Evolutionary conservation across 208 protist genomes (phyloP).

Genomic region (Trypanosoma cruzi): DNA sequence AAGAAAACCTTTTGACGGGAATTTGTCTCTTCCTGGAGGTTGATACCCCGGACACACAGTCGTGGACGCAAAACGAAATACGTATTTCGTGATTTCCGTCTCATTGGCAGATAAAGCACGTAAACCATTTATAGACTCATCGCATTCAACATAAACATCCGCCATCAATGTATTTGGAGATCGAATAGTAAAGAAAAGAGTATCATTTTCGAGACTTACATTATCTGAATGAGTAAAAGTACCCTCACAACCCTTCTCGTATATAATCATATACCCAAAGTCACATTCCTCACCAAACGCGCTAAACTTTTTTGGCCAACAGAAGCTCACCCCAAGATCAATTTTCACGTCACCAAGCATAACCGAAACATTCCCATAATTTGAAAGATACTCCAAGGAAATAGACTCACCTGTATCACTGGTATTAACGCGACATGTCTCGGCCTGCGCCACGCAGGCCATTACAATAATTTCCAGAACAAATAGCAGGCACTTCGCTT

Average conservation of each 20-base stretch:
- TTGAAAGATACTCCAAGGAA: conserved; percentile 16
- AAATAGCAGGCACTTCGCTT: neutral
- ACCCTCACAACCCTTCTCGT: conserved; percentile 7
- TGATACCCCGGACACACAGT: conserved; percentile 18
- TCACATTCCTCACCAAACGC: neutral
- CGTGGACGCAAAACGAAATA: conserved; percentile 17
- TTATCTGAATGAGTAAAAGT: conserved; percentile 2
- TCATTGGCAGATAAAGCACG: conserved; percentile 3
- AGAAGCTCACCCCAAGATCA: conserved; percentile 22
- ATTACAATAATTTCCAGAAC: neutral
- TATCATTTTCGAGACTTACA: conserved; percentile 2
- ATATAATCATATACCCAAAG: conserved; percentile 21
- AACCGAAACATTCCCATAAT: conserved; percentile 21
- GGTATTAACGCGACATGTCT: conserved; percentile 9
- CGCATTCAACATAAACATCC: conserved; percentile 8
- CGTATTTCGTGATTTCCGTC: neutral
- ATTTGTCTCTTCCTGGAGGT: neutral
- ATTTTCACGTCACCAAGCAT: neutral
- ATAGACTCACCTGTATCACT: conserved; percentile 5
- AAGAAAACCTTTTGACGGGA: conserved; percentile 18
- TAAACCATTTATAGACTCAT: neutral
- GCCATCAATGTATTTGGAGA: neutral
- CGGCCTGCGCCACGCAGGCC: neutral
- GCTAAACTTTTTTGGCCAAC: conserved; percentile 1
- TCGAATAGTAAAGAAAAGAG: conserved; percentile 13